Conservation (phyloP, 2,329 filamentous ascomycete species). For the Emmonsia crescens region DNA sequence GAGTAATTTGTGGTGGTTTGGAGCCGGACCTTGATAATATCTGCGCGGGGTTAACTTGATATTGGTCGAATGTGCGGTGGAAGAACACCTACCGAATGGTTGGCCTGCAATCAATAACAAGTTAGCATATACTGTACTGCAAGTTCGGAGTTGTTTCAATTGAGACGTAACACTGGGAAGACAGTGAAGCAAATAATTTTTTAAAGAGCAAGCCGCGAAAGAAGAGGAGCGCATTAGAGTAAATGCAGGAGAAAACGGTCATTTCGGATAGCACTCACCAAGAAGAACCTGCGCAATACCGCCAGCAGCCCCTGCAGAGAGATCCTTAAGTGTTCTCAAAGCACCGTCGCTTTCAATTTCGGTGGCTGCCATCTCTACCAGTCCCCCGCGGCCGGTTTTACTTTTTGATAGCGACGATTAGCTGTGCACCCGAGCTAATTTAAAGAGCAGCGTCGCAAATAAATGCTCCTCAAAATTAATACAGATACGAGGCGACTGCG, state of each 20-base stretch:
- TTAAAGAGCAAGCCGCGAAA: not conserved
- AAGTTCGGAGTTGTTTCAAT: not conserved
- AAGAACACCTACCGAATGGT: conserved; percentile 47
- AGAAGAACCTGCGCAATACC: conserved; percentile 90
- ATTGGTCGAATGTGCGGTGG: not conserved
- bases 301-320: conserved; percentile 81
- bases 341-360: conserved; percentile 32
- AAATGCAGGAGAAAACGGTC: not conserved
- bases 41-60: conserved; percentile 30
- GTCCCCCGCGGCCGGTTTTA: not conserved
- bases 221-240: not conserved
- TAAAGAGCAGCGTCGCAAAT: not conserved
- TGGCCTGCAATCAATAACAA: conserved; percentile 38
- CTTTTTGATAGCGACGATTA: not conserved
- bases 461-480: not conserved
- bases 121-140: conserved; percentile 17
- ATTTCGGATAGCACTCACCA: conserved; percentile 47
- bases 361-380: conserved; percentile 7
- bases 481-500: not conserved
- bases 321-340: conserved; percentile 67
- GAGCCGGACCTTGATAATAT: conserved; percentile 95
- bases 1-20: conserved; percentile 79
- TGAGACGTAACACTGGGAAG: not conserved
- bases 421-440: not conserved
- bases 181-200: not conserved